Percentiles rank a stretch among this genome's conserved stretches.
phyloP scores from a whole-genome alignment of 2,329 filamentous ascomycete species.

The Aspergillus sp. region DNA sequence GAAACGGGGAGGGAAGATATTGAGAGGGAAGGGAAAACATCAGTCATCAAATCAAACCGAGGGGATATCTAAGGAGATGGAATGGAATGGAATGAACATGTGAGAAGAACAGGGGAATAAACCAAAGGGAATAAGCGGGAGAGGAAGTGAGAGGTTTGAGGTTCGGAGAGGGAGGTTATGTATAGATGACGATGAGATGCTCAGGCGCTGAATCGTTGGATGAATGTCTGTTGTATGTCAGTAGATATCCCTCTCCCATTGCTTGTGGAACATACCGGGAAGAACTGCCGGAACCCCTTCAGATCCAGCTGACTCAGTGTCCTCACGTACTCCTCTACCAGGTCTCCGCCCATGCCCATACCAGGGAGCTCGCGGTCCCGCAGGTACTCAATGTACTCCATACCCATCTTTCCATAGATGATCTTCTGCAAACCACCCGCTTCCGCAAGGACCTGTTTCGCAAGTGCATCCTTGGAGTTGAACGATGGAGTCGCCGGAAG shows the following conservation, averaged over 20 bases:
- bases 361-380: slow-evolving; percentile 50
- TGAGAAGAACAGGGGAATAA: slow-evolving; percentile 8
- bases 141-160: neutral
- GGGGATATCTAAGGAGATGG: slow-evolving; percentile 32
- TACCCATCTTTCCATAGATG: slow-evolving; percentile 88
- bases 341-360: slow-evolving; percentile 52
- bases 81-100: slow-evolving; percentile 14
- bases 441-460: slow-evolving; percentile 84
- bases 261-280: slow-evolving; percentile 43
- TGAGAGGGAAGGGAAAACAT: slow-evolving; percentile 26
- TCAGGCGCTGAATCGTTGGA: slow-evolving; percentile 52
- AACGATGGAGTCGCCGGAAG: slow-evolving; percentile 79
- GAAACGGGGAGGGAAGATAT: neutral
- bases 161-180: slow-evolving; percentile 2
- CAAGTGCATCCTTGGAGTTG: slow-evolving; percentile 84
- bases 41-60: slow-evolving; percentile 34
- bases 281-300: slow-evolving; percentile 54
- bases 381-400: slow-evolving; percentile 68
- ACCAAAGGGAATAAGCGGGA: slow-evolving; percentile 13
- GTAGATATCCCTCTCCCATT: neutral
- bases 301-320: slow-evolving; percentile 50
- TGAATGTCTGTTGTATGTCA: slow-evolving; percentile 42
- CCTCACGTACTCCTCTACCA: slow-evolving; percentile 53
- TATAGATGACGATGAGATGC: slow-evolving; percentile 17
- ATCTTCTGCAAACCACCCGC: slow-evolving; percentile 84